These are phyloP conservation scores for Aspergillus bridgeri DNA, from an alignment of 495 filamentous ascomycete genomes.

Conservation along the genomic window DNA sequence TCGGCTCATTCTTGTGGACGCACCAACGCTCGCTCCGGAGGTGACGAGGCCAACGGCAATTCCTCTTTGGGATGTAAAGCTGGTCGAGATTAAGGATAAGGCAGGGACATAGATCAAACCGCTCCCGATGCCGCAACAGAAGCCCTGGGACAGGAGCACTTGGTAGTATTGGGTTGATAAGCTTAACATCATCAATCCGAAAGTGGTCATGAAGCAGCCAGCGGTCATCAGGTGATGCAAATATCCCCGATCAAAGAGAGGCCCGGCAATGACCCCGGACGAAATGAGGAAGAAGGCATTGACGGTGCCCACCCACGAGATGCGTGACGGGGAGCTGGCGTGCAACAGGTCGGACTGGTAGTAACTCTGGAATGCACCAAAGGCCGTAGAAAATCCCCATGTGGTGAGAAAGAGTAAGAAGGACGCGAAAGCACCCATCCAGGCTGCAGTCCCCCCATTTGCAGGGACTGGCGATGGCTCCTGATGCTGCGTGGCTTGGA, in stretches of 20 bases:
- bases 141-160: slow-evolving; percentile 35
- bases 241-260: slow-evolving; percentile 44
- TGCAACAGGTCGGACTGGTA: slow-evolving; percentile 32
- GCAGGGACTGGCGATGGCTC: too few relatives aligned
- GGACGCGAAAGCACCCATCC: too few relatives aligned
- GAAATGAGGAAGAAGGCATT: slow-evolving; percentile 42
- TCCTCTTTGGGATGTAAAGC: slow-evolving; percentile 40
- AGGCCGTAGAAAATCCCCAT: too few relatives aligned
- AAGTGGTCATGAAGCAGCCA: slow-evolving; percentile 35
- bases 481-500: too few relatives aligned
- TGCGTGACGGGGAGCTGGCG: slow-evolving; percentile 23
- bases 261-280: slow-evolving; percentile 38
- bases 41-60: slow-evolving; percentile 46
- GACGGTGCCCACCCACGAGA: slow-evolving; percentile 49
- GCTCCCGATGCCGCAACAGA: slow-evolving; percentile 41
- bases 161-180: slow-evolving; percentile 38
- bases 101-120: slow-evolving; percentile 40
- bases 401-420: too few relatives aligned
- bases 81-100: slow-evolving; percentile 38
- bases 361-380: slow-evolving; percentile 48
- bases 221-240: slow-evolving; percentile 27
- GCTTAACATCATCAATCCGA: slow-evolving; percentile 50
- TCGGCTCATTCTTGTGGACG: too few relatives aligned
- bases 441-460: too few relatives aligned
- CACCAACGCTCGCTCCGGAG: slow-evolving; percentile 36